phyloP scores from a whole-genome alignment of 1,139 yeast species.

The Yamadazyma sp. region DNA sequence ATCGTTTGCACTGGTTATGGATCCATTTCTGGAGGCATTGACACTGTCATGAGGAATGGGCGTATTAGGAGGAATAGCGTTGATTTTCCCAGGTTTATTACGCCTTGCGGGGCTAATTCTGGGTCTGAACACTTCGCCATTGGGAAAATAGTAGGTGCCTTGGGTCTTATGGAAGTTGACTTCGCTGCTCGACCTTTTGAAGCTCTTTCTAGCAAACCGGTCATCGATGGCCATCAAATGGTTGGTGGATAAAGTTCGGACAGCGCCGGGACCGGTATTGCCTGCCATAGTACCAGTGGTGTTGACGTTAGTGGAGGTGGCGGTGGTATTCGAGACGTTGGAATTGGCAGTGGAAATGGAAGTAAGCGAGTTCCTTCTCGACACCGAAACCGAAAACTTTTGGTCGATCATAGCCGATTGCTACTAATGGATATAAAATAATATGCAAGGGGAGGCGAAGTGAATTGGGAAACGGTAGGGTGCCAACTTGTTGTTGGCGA shows the following conservation, averaged over 20 bases:
- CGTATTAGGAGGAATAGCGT: background rate
- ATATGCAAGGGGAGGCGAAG: too few relatives aligned
- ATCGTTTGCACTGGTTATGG: background rate
- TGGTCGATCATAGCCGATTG: background rate
- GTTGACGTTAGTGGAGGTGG: slow-evolving; percentile 1
- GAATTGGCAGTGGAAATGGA: slow-evolving; percentile 28
- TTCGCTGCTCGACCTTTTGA: slow-evolving; percentile 23
- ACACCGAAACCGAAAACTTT: slow-evolving; percentile 3
- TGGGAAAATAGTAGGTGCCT: slow-evolving; percentile 50
- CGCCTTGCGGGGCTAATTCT: slow-evolving; percentile 37
- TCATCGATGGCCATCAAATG: slow-evolving; percentile 38
- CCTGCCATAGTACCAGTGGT: slow-evolving; percentile 1
- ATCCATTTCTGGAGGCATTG: background rate
- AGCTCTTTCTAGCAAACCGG: slow-evolving; percentile 24
- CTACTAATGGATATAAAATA: background rate
- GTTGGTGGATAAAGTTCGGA: slow-evolving; percentile 40
- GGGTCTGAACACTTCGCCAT: slow-evolving; percentile 57
- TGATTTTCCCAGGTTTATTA: slow-evolving; percentile 35
- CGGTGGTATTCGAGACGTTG: slow-evolving; percentile 6
- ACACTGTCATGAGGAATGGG: background rate
- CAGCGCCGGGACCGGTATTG: slow-evolving; percentile 5
- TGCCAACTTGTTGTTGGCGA: too few relatives aligned
- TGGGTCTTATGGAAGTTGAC: slow-evolving; percentile 15
- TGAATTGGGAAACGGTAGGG: too few relatives aligned
- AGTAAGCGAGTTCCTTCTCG: slow-evolving; percentile 37